Evolutionary conservation across 805 yeast genomes (phyloP), one percentile per base, ranked within the genome.

Genomic region (Teunomyces lycoperdinae): DNA sequence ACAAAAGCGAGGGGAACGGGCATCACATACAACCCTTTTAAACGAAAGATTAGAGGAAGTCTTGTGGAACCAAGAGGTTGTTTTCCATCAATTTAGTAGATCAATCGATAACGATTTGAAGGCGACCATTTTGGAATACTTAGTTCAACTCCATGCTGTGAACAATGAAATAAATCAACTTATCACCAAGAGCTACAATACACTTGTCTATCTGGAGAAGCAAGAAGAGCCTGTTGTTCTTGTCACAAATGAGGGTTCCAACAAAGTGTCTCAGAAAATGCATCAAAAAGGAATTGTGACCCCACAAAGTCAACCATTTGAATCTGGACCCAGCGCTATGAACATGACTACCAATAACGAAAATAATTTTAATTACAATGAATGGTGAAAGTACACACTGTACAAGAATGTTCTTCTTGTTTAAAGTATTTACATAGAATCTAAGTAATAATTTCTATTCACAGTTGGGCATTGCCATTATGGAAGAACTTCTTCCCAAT

Each of bases 401-500:
- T 20, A 26, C 11, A 27, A 26, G n/a, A 10, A 38, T 26, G 13
- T 39, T 14, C n/a, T 16, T 40, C n/a, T 24, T n/a, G 17, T 40
- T 11, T 9, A 9, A 30, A 9, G 8, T 20, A 36, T 17, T 5
- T 36, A 36, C 41, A 34, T 42, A 32, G 35, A 42, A 43, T 41
- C 40, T 40, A 36, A 46, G 43, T 27, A 24, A n/a, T 14, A 38
- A 13, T 13, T 42, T 6, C 39, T 41, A 29, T 41, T 41, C 16
- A 41, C 32, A 41, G 26, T 13, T 45, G 33, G 29, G 33, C 45
- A 43, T 55, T 62, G 8, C 61, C 64, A 47, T 57, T 56, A 46
- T 57, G 65, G 55, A 73, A 73, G 14, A 73, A 54, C 51, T 80
- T 80, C 66, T 94, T 94, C 26, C 95, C 87, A 39, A 91, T 73